Evolutionary conservation across 2,329 filamentous ascomycete species (phyloP).

Genomic region (Fusarium sp.): DNA sequence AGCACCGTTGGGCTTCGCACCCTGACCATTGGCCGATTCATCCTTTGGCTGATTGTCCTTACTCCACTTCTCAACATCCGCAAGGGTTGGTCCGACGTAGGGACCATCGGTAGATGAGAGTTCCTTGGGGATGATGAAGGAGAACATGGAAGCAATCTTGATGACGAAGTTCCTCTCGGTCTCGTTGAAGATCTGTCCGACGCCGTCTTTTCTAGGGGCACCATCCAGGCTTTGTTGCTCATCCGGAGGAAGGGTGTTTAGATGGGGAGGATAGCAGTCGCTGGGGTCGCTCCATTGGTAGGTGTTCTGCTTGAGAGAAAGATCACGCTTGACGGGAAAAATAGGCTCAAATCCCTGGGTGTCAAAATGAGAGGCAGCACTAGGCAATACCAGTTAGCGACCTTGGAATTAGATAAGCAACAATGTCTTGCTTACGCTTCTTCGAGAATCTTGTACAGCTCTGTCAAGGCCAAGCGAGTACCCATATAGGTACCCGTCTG

Average conservation of each 20-base stretch:
- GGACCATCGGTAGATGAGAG: background rate
- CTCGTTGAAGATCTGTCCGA: slow-evolving; percentile 12
- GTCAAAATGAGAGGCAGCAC: slow-evolving; percentile 9
- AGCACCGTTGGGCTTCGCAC: background rate
- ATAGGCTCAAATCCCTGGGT: slow-evolving; percentile 8
- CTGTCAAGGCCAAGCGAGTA: slow-evolving; percentile 18
- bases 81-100: slow-evolving; percentile 10
- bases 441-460: slow-evolving; percentile 18
- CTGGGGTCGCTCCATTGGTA: slow-evolving; percentile 20
- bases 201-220: background rate
- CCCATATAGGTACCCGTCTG: slow-evolving; percentile 18
- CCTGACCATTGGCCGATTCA: background rate
- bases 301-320: background rate
- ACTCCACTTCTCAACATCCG: slow-evolving; percentile 13
- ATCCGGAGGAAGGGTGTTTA: background rate
- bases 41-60: background rate
- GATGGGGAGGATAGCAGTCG: slow-evolving; percentile 19
- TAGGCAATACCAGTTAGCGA: background rate
- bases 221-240: background rate
- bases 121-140: slow-evolving; percentile 9
- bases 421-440: slow-evolving; percentile 26
- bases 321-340: slow-evolving; percentile 6
- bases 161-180: background rate
- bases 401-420: no score
- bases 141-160: background rate